Conservation (phyloP, 179 eudicot species). For the Monotropa hypopitys region DNA sequence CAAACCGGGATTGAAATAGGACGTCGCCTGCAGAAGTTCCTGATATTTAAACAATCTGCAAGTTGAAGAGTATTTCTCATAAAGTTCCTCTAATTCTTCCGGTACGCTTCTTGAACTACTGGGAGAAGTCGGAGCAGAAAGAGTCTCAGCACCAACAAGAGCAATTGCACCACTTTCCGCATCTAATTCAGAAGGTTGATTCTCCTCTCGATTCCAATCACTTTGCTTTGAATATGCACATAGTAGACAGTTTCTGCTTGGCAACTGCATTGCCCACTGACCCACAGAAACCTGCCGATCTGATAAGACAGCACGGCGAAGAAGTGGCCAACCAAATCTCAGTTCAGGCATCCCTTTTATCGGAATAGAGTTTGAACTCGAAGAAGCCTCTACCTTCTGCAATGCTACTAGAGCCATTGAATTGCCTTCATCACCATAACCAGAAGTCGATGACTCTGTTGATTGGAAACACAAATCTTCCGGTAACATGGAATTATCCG, state of each 20-base stretch:
- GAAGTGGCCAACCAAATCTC: slow-evolving; percentile 79
- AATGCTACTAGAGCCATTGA: slow-evolving; percentile 52
- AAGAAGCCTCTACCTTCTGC: slow-evolving; percentile 32
- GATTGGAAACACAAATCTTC: slow-evolving; percentile 11
- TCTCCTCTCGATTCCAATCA: slow-evolving; percentile 10
- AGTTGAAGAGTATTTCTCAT: slow-evolving; percentile 49
- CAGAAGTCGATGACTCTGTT: slow-evolving; percentile 10
- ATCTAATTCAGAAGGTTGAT: slow-evolving; percentile 22
- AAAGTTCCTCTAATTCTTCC: slow-evolving; percentile 45
- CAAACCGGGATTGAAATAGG: slow-evolving; percentile 40
- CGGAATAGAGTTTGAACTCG: slow-evolving; percentile 33
- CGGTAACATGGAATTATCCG: slow-evolving; percentile 12
- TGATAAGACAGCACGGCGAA: slow-evolving; percentile 29
- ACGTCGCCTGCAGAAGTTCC: slow-evolving; percentile 59
- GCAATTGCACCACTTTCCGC: slow-evolving; percentile 44
- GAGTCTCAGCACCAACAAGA: slow-evolving; percentile 21
- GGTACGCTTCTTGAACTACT: slow-evolving; percentile 23
- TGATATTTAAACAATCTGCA: slow-evolving; percentile 50
- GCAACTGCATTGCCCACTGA: slow-evolving; percentile 43
- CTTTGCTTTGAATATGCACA: slow-evolving; percentile 15
- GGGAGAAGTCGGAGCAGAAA: slow-evolving; percentile 25
- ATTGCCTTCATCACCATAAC: slow-evolving; percentile 22
- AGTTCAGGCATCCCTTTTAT: slow-evolving; percentile 38
- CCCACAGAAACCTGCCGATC: slow-evolving; percentile 34
- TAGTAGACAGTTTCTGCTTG: slow-evolving; percentile 25